phyloP scores from a whole-genome alignment of 2,329 filamentous ascomycete species.

The Stagonosporopsis chrysanthemi region DNA sequence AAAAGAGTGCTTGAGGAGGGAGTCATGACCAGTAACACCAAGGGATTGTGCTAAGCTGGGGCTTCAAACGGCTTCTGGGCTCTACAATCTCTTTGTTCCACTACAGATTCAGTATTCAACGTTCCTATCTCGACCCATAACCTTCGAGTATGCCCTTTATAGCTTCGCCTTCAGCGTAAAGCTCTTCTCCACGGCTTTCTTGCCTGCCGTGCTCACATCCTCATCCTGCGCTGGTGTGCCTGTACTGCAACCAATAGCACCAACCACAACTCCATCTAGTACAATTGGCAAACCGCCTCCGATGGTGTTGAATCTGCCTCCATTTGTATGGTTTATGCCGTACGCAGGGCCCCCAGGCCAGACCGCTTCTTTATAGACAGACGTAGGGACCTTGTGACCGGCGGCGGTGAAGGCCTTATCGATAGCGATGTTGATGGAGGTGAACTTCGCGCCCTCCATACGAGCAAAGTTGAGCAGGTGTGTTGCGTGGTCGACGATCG shows the following conservation, averaged over 20 bases:
- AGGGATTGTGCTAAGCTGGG: background rate
- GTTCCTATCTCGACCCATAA: background rate
- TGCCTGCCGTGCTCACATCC: conserved; percentile 60
- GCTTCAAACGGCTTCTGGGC: too few species aligned
- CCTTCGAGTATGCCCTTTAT: conserved; percentile 19
- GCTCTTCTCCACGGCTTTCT: conserved; percentile 56
- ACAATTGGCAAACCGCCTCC: conserved; percentile 62
- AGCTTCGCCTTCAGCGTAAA: conserved; percentile 51
- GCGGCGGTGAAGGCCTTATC: conserved; percentile 67
- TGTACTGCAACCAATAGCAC: conserved; percentile 63
- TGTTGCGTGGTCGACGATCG: conserved; percentile 55
- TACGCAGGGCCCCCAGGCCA: conserved; percentile 62
- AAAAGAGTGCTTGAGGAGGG: background rate
- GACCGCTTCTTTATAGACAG: conserved; percentile 61
- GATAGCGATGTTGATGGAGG: conserved; percentile 68
- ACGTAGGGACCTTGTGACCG: conserved; percentile 61
- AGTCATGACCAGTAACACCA: background rate
- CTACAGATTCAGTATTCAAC: too few species aligned
- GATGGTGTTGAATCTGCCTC: conserved; percentile 62
- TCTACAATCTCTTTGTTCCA: too few species aligned
- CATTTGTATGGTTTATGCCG: conserved; percentile 61
- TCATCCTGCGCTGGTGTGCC: conserved; percentile 63
- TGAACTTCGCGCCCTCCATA: conserved; percentile 58
- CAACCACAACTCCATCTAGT: conserved; percentile 58
- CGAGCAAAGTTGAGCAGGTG: conserved; percentile 57